A percentile compares a stretch with the other conserved stretches of the same genome.
Evolutionary conservation across 78 protist genomes (phyloP).

Genomic region (Diacronema lutheri): DNA sequence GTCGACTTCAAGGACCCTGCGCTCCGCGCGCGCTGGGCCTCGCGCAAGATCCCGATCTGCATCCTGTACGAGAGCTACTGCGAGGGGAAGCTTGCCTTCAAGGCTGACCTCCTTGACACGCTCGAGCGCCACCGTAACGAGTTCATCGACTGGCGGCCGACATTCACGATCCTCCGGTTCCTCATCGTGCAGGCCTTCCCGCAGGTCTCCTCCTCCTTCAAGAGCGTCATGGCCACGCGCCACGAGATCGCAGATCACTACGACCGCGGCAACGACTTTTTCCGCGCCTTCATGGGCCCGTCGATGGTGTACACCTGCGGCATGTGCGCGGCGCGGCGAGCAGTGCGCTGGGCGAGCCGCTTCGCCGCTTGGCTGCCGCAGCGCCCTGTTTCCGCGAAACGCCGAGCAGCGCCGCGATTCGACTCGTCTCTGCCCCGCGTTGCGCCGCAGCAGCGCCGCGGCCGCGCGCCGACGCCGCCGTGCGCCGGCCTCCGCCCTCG

Average conservation of each 20-base stretch:
- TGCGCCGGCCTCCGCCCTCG: too few relatives aligned
- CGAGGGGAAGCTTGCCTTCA: constrained; percentile 28
- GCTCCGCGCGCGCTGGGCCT: not conserved
- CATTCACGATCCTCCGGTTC: not conserved
- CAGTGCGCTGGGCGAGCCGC: not conserved
- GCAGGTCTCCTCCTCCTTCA: not conserved
- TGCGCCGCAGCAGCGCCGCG: too few relatives aligned
- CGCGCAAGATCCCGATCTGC: constrained; percentile 33
- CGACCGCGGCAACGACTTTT: constrained; percentile 59
- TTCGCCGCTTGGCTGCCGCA: not conserved
- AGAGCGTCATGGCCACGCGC: not conserved
- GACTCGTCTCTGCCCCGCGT: too few relatives aligned
- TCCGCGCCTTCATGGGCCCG: constrained; percentile 42
- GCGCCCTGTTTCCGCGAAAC: not conserved
- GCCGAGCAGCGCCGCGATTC: too few relatives aligned
- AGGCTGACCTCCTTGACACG: constrained; percentile 16
- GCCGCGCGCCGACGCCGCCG: too few relatives aligned
- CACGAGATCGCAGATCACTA: constrained; percentile 50
- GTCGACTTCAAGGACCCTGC: not conserved
- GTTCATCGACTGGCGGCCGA: constrained; percentile 31
- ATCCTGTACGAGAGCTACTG: constrained; percentile 11
- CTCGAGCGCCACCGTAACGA: constrained; percentile 33
- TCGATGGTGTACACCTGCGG: constrained; percentile 56
- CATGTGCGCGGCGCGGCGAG: too few relatives aligned
- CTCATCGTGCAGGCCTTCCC: constrained; percentile 16